phyloP scores from a whole-genome alignment of 2,329 filamentous ascomycete species.

The Intubia oerlemansii region DNA sequence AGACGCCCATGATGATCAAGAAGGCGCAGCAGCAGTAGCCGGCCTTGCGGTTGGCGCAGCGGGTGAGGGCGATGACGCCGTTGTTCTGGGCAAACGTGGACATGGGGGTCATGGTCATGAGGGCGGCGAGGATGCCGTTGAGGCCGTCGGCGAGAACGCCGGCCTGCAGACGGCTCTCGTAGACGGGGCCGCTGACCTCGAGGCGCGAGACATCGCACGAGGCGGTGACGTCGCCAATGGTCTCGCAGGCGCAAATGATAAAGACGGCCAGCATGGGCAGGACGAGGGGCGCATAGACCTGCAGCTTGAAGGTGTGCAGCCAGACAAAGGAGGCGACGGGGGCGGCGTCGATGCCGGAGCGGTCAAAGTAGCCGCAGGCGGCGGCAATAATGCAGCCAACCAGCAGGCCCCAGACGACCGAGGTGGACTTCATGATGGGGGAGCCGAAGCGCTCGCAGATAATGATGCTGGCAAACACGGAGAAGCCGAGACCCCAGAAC shows the following conservation, averaged over 20 bases:
- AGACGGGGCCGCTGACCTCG: slow-evolving; percentile 48
- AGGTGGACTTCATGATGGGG: slow-evolving; percentile 66
- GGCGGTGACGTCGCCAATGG: slow-evolving; percentile 62
- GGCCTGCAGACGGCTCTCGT: slow-evolving; percentile 60
- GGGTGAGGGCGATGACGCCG: slow-evolving; percentile 61
- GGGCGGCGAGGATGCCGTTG: slow-evolving; percentile 51
- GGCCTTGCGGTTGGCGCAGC: slow-evolving; percentile 61
- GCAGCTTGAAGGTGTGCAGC: slow-evolving; percentile 56
- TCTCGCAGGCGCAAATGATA: slow-evolving; percentile 57
- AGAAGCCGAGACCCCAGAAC: slow-evolving; percentile 61
- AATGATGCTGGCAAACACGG: slow-evolving; percentile 61
- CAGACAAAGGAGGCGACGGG: slow-evolving; percentile 57
- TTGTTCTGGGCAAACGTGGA: slow-evolving; percentile 71
- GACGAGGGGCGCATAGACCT: slow-evolving; percentile 51
- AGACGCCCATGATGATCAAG: slow-evolving; percentile 60
- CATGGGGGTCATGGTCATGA: slow-evolving; percentile 66
- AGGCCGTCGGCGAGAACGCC: slow-evolving; percentile 60
- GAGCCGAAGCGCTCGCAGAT: slow-evolving; percentile 63
- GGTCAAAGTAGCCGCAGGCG: slow-evolving; percentile 58
- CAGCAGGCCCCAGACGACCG: slow-evolving; percentile 53
- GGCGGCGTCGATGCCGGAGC: slow-evolving; percentile 46
- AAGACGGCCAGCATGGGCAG: slow-evolving; percentile 48
- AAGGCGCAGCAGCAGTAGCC: slow-evolving; percentile 62
- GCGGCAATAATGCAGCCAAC: slow-evolving; percentile 61
- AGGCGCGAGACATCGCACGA: slow-evolving; percentile 63